These are phyloP conservation scores for Nannochloropsis gaditana DNA, from an alignment of 108 stramenopile genomes.

Conservation along the genomic window DNA sequence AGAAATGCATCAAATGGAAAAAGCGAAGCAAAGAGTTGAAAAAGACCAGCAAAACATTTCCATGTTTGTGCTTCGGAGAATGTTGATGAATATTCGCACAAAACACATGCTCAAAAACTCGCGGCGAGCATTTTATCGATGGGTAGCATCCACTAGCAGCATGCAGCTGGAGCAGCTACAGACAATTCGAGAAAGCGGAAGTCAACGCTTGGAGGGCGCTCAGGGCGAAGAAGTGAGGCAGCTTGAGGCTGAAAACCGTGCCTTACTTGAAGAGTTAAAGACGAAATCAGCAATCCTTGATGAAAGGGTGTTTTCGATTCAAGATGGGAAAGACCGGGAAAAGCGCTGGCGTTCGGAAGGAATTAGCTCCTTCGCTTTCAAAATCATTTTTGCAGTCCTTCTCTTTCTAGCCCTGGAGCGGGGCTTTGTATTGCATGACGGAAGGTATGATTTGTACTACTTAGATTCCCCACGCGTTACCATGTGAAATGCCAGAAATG, in stretches of 20 bases:
- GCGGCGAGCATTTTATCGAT: not conserved
- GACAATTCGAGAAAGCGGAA: not conserved
- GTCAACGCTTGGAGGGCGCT: not conserved
- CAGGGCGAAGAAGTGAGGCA: not conserved
- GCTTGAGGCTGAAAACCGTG: not conserved
- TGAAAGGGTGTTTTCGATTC: not conserved
- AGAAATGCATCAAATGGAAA: not conserved
- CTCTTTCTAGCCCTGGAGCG: not conserved
- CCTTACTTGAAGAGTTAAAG: slow-evolving; percentile 16
- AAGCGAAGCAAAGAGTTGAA: slow-evolving; percentile 1
- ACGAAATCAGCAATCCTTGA: not conserved
- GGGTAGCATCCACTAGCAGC: not conserved
- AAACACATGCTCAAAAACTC: not conserved
- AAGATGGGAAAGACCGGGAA: not conserved
- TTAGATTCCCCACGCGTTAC: not conserved
- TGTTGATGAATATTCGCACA: not conserved
- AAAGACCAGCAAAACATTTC: not conserved
- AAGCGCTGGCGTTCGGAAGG: not conserved
- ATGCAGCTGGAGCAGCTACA: not conserved
- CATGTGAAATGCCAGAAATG: not conserved
- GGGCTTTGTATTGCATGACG: not conserved
- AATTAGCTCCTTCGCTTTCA: not conserved
- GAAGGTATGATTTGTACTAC: not conserved
- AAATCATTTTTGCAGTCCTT: not conserved
- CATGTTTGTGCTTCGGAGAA: not conserved